Evolutionary conservation across 768 basidiomycete species (phyloP), one percentile per base, ranked within the genome.

Genomic region (Hortiboletus flavorubellus): DNA sequence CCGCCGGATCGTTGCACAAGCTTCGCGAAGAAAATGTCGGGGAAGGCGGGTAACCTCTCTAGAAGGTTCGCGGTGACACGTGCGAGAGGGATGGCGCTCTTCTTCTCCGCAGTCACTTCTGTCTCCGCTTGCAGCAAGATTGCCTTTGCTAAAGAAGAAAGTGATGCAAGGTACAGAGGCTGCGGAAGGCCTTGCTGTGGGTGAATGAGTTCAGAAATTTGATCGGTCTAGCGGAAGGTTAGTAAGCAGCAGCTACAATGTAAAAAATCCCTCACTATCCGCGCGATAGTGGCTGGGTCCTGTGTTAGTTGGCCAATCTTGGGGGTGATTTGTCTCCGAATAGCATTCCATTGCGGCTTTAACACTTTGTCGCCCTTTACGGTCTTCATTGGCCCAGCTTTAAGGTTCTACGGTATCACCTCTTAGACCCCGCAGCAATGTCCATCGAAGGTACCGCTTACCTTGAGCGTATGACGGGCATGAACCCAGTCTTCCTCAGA

Each of bases 51-150:
- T 4, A 84, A 62, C 63, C 48, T 84, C 79, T 40, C 78, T 51
- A 93, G 78, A 31, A 98, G 77, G 58, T 81, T 85, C 58, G 88
- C 79, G 4, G 67, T 59, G 11, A 97, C 83, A 33, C 82, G 80
- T 0, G 90, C 91, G 23, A 99, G 80, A 0, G 96, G 96, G 37
- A 80, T 77, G 0, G 93, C 94, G 23, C 89, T 88, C 31, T 85
- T 84, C 64, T 89, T 85, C 71, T 95, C 91, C 3, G 94, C 93
- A 2, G 89, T 84, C 9, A 96, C 91, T 71, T 98, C 96, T 0
- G 86, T 89, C 74, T 97, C 94, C 16, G 94, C 94, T 74, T 98
- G 96, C 34, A 90, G 78, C 42, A 98, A 79, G 56, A 98, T 86
- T 16, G 85, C 77, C 67, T 98, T 98, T 45, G 92, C 78, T 39